These are phyloP conservation scores for Rhynchospora pubera DNA, from an alignment of 176 grass and related monocot species.

Conservation along the genomic window DNA sequence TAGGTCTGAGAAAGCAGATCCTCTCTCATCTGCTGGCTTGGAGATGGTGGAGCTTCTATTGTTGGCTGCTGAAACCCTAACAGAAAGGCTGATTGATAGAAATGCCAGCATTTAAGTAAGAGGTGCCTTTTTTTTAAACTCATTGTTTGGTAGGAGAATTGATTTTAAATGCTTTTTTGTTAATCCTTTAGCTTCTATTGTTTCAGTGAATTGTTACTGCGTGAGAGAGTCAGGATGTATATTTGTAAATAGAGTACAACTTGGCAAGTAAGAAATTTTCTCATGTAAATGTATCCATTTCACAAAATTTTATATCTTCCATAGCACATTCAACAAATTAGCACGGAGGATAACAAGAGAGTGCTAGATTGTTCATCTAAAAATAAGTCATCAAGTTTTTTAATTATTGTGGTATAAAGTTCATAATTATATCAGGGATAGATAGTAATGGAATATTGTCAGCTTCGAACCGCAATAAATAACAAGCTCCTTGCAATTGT, in stretches of 20 bases:
- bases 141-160: not conserved
- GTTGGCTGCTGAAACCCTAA: slow-evolving; percentile 51
- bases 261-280: not conserved
- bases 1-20: slow-evolving; percentile 40
- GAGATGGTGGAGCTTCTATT: slow-evolving; percentile 92
- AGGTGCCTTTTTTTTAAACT: too few species aligned
- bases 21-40: slow-evolving; percentile 40
- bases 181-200: not conserved
- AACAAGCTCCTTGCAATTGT: not conserved
- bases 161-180: not conserved
- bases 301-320: not conserved
- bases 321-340: not conserved
- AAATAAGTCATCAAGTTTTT: not conserved
- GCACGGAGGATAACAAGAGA: not conserved
- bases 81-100: slow-evolving; percentile 39
- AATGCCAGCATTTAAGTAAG: slow-evolving; percentile 11
- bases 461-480: not conserved
- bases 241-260: slow-evolving; percentile 5
- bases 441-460: too few species aligned
- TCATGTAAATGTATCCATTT: slow-evolving; percentile 5
- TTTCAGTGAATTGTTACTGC: not conserved
- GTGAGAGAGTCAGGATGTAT: not conserved
- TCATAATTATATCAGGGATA: too few species aligned
- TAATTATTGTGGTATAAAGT: too few species aligned
- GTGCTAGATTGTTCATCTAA: not conserved